Base-by-base conservation (phyloP, 306 rosid genomes). In the Quercus bicolor region DNA sequence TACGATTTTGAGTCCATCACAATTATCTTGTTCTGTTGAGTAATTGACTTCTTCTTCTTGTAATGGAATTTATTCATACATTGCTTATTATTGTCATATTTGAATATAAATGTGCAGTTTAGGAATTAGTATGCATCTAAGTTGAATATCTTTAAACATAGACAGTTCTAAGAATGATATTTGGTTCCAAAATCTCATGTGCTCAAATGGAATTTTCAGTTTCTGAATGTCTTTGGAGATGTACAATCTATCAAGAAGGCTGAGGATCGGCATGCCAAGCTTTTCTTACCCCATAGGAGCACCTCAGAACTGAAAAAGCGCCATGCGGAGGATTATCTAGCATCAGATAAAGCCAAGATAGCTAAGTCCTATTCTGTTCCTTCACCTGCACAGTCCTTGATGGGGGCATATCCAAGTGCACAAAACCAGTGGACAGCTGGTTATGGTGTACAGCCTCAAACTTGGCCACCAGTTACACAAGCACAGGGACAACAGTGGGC, bases 401-500 rank as follows among this genome's bases (percentile, higher is more conserved):
- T 87, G 82, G 97, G 97, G 61, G 86, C 94, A 79, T 96, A 96
- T 88, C 97, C 97, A 21, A 91, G 73, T 86, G 82, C 89, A 21
- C 99, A 92, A 76, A 90, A 78, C 79, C 99, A 89, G 80, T 96
- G 99, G 98, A 77, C 95, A 72, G 79, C 94, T 59, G 82, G 88
- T 84, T 92, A 94, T 84, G 92, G 96, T 45, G 87, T 31, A 70
- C 98, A 93, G 77, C 96, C 94, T 60, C 99, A 96, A 90, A 86
- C 96, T 71, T 96, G 99, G 99, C 99, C 99, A 52, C 90, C 96
- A 8, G 90, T 77, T 66, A 77, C 96, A 48, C 99, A 90, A 86
- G 88, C 94, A 70, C 99, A 88, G 85, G 98, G 93, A 57, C 98
- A 96, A 80, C 99, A 96, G 78, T 96, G 99, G 99, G 61, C 91